Evolutionary conservation across 2,329 filamentous ascomycete genomes (phyloP).

Genomic region (Calonectria pseudoreteaudii): DNA sequence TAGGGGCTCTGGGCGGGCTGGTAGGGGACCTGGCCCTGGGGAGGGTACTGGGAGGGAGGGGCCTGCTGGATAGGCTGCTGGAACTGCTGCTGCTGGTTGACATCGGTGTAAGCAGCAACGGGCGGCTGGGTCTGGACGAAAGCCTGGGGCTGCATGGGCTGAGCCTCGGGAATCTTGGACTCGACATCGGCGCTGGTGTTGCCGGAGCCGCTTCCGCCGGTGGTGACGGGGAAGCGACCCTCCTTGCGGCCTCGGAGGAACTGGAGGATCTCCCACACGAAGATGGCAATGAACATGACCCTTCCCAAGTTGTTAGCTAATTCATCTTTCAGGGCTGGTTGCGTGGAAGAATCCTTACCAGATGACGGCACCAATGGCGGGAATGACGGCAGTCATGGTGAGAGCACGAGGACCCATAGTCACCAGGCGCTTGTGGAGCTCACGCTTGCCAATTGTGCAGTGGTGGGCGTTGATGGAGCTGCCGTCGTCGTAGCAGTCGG

Average conservation of each 20-base stretch:
- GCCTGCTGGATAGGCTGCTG: slow-evolving; percentile 27
- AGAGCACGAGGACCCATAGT: slow-evolving; percentile 52
- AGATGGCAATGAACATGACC: slow-evolving; percentile 53
- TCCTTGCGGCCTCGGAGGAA: slow-evolving; percentile 53
- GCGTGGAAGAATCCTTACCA: slow-evolving; percentile 48
- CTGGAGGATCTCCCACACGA: slow-evolving; percentile 49
- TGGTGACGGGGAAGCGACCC: slow-evolving; percentile 47
- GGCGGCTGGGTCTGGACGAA: slow-evolving; percentile 25
- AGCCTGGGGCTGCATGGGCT: slow-evolving; percentile 35
- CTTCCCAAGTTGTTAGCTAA: slow-evolving; percentile 37
- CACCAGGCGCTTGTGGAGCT: slow-evolving; percentile 37
- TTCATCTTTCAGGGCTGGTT: neutral
- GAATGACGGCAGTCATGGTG: slow-evolving; percentile 52
- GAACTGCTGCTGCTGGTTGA: slow-evolving; percentile 33
- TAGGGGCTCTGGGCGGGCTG: slow-evolving; percentile 44
- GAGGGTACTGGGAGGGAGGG: slow-evolving; percentile 22
- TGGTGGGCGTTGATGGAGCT: slow-evolving; percentile 53
- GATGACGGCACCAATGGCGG: slow-evolving; percentile 57
- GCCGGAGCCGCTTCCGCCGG: slow-evolving; percentile 18
- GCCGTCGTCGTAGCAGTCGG: slow-evolving; percentile 51
- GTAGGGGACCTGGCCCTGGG: slow-evolving; percentile 27
- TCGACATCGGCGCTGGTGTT: slow-evolving; percentile 50
- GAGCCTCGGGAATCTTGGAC: slow-evolving; percentile 44
- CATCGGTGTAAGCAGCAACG: slow-evolving; percentile 34
- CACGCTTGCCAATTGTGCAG: slow-evolving; percentile 46